Percentiles rank a stretch among this genome's conserved stretches.
These are phyloP conservation scores for Symbiodinium pilosum DNA, from an alignment of 73 alveolate species.

Conservation along the genomic window DNA sequence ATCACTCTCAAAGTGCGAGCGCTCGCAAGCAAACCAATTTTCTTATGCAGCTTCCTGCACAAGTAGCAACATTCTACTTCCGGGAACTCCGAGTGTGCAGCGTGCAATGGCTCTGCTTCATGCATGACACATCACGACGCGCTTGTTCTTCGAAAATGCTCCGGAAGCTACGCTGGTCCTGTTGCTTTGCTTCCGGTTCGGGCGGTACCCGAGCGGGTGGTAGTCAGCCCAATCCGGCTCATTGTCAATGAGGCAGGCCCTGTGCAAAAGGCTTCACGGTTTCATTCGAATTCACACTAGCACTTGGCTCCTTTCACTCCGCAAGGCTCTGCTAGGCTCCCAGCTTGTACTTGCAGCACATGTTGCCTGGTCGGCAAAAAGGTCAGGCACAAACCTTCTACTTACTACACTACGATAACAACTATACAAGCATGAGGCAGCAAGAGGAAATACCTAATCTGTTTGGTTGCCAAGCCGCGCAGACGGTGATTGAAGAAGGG, in stretches of 20 bases:
- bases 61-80: too few species aligned
- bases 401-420: not conserved
- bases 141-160: too few species aligned
- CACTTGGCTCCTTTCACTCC: too few species aligned
- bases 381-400: not conserved
- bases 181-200: slow-evolving; percentile 72
- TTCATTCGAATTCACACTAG: not conserved
- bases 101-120: too few species aligned
- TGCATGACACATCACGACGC: too few species aligned
- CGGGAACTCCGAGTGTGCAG: too few species aligned
- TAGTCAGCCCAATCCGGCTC: slow-evolving; percentile 92
- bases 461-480: not conserved
- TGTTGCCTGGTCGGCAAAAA: not conserved
- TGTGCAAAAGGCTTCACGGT: not conserved
- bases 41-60: too few species aligned
- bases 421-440: not conserved
- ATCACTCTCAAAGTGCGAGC: too few species aligned
- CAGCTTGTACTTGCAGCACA: slow-evolving; percentile 24
- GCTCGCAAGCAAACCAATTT: too few species aligned
- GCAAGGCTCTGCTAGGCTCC: not conserved
- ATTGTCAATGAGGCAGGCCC: slow-evolving; percentile 65
- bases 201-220: slow-evolving; percentile 89
- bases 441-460: not conserved
- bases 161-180: not conserved
- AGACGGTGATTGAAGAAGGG: slow-evolving; percentile 94